phyloP scores from a whole-genome alignment of 2,329 filamentous ascomycete species.

The Camillea tinctor region DNA sequence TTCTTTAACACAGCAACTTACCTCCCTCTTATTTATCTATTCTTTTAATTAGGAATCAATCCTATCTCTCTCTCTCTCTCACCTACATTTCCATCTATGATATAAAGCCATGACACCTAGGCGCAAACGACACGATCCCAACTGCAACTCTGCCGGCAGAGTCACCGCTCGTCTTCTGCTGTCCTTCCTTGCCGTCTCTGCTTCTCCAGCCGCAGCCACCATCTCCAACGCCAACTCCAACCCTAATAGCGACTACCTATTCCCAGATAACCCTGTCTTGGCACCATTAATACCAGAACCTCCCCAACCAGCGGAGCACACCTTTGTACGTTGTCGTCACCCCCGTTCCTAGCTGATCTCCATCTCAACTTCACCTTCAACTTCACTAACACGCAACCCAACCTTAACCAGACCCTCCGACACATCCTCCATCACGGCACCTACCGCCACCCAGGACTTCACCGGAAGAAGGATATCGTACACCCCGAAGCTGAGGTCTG shows the following conservation, averaged over 20 bases:
- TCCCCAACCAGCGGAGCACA: constrained; percentile 52
- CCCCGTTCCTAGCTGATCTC: too few relatives aligned
- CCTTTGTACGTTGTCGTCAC: constrained; percentile 45
- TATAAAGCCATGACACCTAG: constrained; percentile 29
- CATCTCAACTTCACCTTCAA: too few relatives aligned
- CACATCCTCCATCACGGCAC: constrained; percentile 94
- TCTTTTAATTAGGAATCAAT: too few relatives aligned
- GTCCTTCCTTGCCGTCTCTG: constrained; percentile 63
- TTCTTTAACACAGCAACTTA: too few relatives aligned
- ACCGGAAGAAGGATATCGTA: constrained; percentile 71
- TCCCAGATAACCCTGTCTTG: constrained; percentile 44
- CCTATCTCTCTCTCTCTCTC: background rate
- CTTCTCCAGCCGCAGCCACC: constrained; percentile 38
- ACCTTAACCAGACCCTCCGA: constrained; percentile 56
- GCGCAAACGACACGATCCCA: constrained; percentile 25
- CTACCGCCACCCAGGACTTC: constrained; percentile 72
- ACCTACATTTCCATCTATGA: too few relatives aligned
- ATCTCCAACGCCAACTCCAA: constrained; percentile 39
- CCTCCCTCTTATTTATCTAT: too few relatives aligned
- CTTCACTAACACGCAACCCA: constrained; percentile 6
- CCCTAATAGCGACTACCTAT: constrained; percentile 27
- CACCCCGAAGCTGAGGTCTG: constrained; percentile 59
- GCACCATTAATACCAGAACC: constrained; percentile 41
- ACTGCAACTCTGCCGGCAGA: constrained; percentile 58
- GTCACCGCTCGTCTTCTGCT: constrained; percentile 64